Evolutionary conservation across 2,329 filamentous ascomycete genomes (phyloP), one percentile per base, ranked within the genome.

Genomic region (Fusarium vanettenii): DNA sequence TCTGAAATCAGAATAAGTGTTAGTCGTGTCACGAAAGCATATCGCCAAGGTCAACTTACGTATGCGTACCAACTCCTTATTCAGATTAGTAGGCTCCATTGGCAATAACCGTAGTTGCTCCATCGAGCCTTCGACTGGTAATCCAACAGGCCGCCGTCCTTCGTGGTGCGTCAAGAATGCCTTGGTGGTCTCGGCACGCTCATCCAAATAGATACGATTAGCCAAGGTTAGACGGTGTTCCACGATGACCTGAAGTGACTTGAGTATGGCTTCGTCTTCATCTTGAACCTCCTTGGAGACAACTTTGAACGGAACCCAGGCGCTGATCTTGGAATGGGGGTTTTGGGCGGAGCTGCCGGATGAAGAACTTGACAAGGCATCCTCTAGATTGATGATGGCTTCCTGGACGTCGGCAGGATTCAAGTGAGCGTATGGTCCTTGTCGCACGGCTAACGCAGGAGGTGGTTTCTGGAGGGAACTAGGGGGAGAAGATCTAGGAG

Each of bases 41-140:
- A 16, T 9, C 20, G 3, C 20, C 5, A 25, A 14, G 25, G 6
- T 4, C 39, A 7, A 66, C 84, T 74, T 81, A 89, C 87, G 87
- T 29, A 85, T 83, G 59, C 84, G 81, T 20, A 88, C 80, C n/a
- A 89, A 81, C 64, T 89, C 87, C 39, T 83, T 83, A 63, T 88
- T 86, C 59, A 86, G 80, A 59, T 81, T 81, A 18, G 84, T 86
- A 11, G 83, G 82, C 5, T 79, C 81, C 76, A 86, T 83, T 6
- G 86, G 85, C 20, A 87, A 76, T 29, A 83, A 82, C 10, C 82
- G 77, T 33, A 87, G 69, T 31, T 85, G 84, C 41, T 85, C 82
- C 35, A 81, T 78, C 3, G 79, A 75, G 25, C 67, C 76, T 60
- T 73, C 81, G 25, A 79, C 73, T 16, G 77, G 79, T 11, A 59